Percentiles rank a stretch among this genome's conserved stretches.
Evolutionary conservation across 2,329 filamentous ascomycete genomes (phyloP).

Genomic region (Colletotrichum incanum): DNA sequence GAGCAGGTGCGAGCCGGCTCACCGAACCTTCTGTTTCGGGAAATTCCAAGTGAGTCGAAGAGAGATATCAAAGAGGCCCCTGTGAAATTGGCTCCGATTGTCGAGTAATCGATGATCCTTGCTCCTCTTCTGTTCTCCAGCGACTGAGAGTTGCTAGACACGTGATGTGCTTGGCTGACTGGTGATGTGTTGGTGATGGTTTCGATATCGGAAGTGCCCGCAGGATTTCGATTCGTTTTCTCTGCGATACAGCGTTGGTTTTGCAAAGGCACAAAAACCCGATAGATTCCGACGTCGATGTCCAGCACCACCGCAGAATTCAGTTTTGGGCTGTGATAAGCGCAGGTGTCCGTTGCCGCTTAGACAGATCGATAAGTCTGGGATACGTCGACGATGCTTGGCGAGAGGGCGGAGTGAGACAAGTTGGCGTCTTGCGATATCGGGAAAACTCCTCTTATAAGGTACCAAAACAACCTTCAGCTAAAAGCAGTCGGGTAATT

Average conservation of each 20-base stretch:
- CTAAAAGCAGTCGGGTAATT: slow-evolving; percentile 8
- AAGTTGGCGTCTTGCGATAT: background rate
- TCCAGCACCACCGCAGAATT: slow-evolving; percentile 25
- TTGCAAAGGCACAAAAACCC: slow-evolving; percentile 5
- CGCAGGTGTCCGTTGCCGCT: background rate
- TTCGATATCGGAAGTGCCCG: slow-evolving; percentile 7
- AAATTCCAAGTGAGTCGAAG: background rate
- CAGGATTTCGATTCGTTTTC: background rate
- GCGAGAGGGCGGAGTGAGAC: background rate
- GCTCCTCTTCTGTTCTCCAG: too few relatives aligned
- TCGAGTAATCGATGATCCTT: too few relatives aligned
- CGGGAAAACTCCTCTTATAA: slow-evolving; percentile 19
- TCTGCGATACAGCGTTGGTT: background rate
- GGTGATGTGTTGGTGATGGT: too few relatives aligned
- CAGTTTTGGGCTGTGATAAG: slow-evolving; percentile 1
- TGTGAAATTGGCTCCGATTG: too few relatives aligned
- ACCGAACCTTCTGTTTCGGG: slow-evolving; percentile 17
- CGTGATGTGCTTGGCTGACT: too few relatives aligned
- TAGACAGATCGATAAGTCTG: background rate
- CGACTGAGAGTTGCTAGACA: too few relatives aligned
- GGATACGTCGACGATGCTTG: background rate
- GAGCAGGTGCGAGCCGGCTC: slow-evolving; percentile 18
- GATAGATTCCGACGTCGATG: slow-evolving; percentile 12
- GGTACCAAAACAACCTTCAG: background rate
- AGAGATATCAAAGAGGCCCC: too few relatives aligned